Evolutionary conservation across 2,329 filamentous ascomycete species (phyloP), one percentile per base, ranked within the genome.

Genomic region (Aspergillus pseudotamarii): DNA sequence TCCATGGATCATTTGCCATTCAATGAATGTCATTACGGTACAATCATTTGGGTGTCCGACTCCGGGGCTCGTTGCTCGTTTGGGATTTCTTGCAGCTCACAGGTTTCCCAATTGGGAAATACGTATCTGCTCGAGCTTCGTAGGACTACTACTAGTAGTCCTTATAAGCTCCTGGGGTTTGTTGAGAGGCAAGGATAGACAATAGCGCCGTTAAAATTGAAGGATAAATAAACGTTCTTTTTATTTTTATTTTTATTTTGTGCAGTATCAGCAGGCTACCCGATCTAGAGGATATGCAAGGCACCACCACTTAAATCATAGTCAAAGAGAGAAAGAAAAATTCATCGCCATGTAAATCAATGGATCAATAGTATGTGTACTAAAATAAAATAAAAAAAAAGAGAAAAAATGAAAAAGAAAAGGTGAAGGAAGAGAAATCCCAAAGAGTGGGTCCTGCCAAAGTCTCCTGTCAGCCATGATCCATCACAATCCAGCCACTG

Each of bases 101-200:
- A 21, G 28, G 16, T 51, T 51, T n/a, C 54, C 56, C 41, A 19
- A 50, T 59, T 28, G 26, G 45, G 56, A 38, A 30, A 58, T 32
- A n/a, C 23, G 46, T 38, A 10, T 54, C 53, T 34, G 21, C 19
- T 10, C 14, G 12, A 16, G 34, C 34, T 36, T 36, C 5, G 38
- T 9, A 41, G 38, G n/a, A n/a, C 2, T 19, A 9, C 8, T 41
- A n/a, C 8, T 41, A n/a, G 2, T 41, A n/a, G 36, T 38, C 36
- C 36, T 38, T 19, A 16, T 16, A 41, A 51, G 50, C 23, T 36
- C 16, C 30, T 54, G 45, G 38, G 48, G 48, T 36, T 59, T 51
- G 30, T 58, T 34, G 54, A 55, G 48, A 61, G 59, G 55, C 38
- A 61, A 58, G 59, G 62, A 58, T 38, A 58, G 28, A 28, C 32